These are phyloP conservation scores for Ceriops tagal DNA, from an alignment of 345 rosid genomes.

Conservation along the genomic window DNA sequence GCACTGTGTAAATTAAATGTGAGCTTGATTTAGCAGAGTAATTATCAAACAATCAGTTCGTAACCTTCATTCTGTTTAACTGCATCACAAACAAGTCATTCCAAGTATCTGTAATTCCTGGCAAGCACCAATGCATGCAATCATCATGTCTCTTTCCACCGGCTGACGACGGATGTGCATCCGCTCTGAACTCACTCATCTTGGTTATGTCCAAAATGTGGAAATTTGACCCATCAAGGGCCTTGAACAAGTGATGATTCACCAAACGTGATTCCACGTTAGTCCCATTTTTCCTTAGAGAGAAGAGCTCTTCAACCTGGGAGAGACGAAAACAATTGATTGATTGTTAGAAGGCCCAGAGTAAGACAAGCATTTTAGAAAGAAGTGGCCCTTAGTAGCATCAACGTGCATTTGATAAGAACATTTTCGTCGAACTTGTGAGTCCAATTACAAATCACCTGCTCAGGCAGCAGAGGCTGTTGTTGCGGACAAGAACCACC, in stretches of 20 bases:
- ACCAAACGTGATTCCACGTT: conserved; percentile 71
- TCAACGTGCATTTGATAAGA: background rate
- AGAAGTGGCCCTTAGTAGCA: background rate
- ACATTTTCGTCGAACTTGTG: background rate
- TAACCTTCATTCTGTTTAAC: conserved; percentile 25
- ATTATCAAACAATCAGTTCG: conserved; percentile 13
- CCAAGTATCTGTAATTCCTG: conserved; percentile 86
- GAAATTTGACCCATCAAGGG: conserved; percentile 50
- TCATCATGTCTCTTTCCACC: conserved; percentile 91
- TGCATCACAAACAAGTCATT: conserved; percentile 57
- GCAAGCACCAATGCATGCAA: conserved; percentile 99
- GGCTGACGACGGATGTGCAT: conserved; percentile 73
- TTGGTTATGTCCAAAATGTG: conserved; percentile 66
- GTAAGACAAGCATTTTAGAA: background rate
- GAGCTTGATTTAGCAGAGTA: background rate
- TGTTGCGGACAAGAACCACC: conserved; percentile 78
- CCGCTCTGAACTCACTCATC: conserved; percentile 91
- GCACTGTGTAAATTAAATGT: too few relatives aligned
- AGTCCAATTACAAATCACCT: conserved; percentile 44
- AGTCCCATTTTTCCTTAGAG: conserved; percentile 58
- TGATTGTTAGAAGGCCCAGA: background rate
- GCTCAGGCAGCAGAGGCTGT: conserved; percentile 47
- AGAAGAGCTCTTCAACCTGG: conserved; percentile 74
- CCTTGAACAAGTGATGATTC: conserved; percentile 57
- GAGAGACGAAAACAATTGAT: background rate